These are phyloP conservation scores for Hibiscus mutabilis DNA, from an alignment of 345 rosid species.

Conservation along the genomic window DNA sequence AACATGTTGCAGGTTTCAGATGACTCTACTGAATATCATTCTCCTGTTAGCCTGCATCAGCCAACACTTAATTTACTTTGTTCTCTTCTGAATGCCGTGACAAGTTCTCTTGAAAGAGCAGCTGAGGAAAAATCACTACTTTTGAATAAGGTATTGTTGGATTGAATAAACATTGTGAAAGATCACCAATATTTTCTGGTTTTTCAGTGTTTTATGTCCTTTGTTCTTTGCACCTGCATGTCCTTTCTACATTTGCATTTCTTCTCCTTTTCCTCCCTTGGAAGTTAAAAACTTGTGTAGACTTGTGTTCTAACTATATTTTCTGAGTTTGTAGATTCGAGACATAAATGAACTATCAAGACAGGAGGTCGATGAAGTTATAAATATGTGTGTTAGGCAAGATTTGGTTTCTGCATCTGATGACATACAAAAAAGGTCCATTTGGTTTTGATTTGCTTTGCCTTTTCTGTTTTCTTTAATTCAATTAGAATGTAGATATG, in stretches of 20 bases:
- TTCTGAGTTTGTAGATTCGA: constrained; percentile 47
- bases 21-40: constrained; percentile 27
- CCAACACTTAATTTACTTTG: constrained; percentile 59
- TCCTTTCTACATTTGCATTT: not conserved
- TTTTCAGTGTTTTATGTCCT: not conserved
- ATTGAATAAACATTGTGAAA: not conserved
- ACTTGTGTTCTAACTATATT: not conserved
- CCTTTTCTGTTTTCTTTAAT: not conserved
- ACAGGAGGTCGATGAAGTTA: constrained; percentile 89
- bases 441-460: not conserved
- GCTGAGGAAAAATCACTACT: constrained; percentile 81
- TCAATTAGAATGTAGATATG: too few species aligned
- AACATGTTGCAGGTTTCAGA: constrained; percentile 47
- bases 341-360: constrained; percentile 91
- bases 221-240: not conserved
- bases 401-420: constrained; percentile 60
- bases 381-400: constrained; percentile 54
- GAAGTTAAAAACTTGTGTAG: not conserved
- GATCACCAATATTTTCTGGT: not conserved
- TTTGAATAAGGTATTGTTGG: constrained; percentile 54
- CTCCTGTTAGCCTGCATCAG: constrained; percentile 48
- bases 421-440: constrained; percentile 68
- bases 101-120: constrained; percentile 71
- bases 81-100: constrained; percentile 59
- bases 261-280: not conserved